Evolutionary conservation across 768 basidiomycete genomes (phyloP).

Genomic region (Imleria badia): DNA sequence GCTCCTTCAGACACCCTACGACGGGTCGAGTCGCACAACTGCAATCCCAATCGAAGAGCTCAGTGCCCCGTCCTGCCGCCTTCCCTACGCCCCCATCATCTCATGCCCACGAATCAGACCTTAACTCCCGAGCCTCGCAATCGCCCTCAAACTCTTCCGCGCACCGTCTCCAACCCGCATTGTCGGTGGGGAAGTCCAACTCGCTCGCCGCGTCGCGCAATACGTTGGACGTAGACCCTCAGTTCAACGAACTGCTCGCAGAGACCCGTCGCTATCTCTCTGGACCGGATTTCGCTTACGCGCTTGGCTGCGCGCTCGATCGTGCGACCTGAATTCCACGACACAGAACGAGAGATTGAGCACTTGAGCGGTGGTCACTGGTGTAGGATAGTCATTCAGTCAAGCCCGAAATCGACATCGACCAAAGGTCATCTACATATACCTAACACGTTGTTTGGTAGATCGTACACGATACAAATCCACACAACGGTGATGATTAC

Average conservation of each 20-base stretch:
- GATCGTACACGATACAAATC: no score
- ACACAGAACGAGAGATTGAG: no score
- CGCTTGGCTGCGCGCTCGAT: conserved; percentile 74
- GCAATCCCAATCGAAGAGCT: conserved; percentile 21
- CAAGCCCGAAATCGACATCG: no score
- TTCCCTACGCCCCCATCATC: conserved; percentile 27
- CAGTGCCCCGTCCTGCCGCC: not conserved
- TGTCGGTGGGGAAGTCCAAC: not conserved
- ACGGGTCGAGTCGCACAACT: conserved; percentile 11
- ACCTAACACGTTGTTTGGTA: no score
- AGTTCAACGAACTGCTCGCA: conserved; percentile 61
- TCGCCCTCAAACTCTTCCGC: conserved; percentile 15
- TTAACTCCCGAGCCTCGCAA: conserved; percentile 29
- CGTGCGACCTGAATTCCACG: no score
- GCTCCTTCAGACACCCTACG: not conserved
- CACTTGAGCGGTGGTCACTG: no score
- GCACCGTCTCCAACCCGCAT: conserved; percentile 19
- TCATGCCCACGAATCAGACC: conserved; percentile 13
- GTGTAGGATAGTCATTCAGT: no score
- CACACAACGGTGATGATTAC: no score
- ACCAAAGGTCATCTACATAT: no score
- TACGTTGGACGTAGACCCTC: conserved; percentile 20
- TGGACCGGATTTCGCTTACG: conserved; percentile 67
- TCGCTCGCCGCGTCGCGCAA: conserved; percentile 5
- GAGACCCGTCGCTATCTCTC: conserved; percentile 66